Conservation (phyloP, 352 stramenopile species). For the Phytophthora podocarpi region DNA sequence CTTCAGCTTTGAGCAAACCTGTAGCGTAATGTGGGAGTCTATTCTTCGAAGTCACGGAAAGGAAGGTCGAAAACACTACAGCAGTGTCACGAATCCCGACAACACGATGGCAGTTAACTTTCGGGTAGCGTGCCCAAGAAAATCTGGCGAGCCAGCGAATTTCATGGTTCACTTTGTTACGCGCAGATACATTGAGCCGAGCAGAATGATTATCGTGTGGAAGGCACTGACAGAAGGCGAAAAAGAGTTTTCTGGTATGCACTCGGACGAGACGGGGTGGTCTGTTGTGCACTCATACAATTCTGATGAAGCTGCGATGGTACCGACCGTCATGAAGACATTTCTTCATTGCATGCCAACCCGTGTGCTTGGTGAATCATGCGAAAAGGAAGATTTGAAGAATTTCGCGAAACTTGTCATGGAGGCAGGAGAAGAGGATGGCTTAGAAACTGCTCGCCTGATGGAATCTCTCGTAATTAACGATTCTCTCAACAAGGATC, state of each 20-base stretch:
- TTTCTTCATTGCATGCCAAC: neutral
- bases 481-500: neutral
- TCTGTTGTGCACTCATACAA: neutral
- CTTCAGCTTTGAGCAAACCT: neutral
- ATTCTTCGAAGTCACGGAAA: neutral
- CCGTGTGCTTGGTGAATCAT: neutral
- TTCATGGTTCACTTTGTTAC: neutral
- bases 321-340: neutral
- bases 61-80: neutral
- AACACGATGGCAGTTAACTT: neutral
- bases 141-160: neutral
- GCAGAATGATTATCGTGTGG: neutral
- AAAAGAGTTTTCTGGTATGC: conserved; percentile 14
- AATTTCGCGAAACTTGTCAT: conserved; percentile 22
- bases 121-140: neutral
- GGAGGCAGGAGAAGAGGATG: conserved; percentile 28
- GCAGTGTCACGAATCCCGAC: neutral
- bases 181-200: neutral
- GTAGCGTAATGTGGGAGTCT: neutral
- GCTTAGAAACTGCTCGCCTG: conserved; percentile 16
- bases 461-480: conserved; percentile 23
- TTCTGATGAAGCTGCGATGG: neutral
- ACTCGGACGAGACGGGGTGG: conserved; percentile 23
- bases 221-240: conserved; percentile 9
- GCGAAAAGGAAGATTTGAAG: neutral